These are phyloP conservation scores for Epichloe aotearoae DNA, from an alignment of 2,329 filamentous ascomycete species.

Conservation along the genomic window DNA sequence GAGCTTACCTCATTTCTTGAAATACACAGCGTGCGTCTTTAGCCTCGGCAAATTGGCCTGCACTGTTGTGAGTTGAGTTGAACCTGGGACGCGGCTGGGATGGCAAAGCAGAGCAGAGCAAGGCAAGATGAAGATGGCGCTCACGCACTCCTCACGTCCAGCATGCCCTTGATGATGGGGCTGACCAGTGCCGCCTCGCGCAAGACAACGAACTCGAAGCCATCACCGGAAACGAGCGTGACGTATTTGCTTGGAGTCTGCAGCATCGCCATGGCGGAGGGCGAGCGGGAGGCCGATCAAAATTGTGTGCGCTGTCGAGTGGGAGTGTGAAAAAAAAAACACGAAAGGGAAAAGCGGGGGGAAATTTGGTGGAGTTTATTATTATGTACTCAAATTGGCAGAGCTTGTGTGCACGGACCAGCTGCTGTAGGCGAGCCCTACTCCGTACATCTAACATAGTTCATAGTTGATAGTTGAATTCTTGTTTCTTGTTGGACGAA, in stretches of 20 bases:
- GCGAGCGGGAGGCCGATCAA: not conserved
- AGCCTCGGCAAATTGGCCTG: conserved; percentile 53
- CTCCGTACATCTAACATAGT: no score
- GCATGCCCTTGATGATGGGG: conserved; percentile 60
- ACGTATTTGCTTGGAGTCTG: conserved; percentile 49
- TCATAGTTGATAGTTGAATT: no score
- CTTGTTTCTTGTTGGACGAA: no score
- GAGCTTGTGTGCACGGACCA: not conserved
- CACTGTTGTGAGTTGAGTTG: conserved; percentile 9
- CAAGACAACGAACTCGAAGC: conserved; percentile 62
- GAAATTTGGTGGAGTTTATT: not conserved
- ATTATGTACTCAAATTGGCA: not conserved
- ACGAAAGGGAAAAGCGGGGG: not conserved
- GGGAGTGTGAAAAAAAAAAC: no score
- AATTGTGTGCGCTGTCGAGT: not conserved
- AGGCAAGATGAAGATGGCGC: not conserved
- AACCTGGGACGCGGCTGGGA: not conserved
- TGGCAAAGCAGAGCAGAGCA: not conserved
- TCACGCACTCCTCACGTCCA: conserved; percentile 51
- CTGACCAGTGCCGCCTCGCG: conserved; percentile 58
- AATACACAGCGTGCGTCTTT: conserved; percentile 51
- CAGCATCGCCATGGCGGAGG: conserved; percentile 10
- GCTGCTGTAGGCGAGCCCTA: not conserved
- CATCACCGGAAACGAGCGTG: conserved; percentile 63
- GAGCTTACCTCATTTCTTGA: conserved; percentile 58